Percentiles rank a stretch among this genome's conserved stretches.
Evolutionary conservation across 1,284 basidiomycete species (phyloP).

Genomic region (Mrakiaceae sp.): DNA sequence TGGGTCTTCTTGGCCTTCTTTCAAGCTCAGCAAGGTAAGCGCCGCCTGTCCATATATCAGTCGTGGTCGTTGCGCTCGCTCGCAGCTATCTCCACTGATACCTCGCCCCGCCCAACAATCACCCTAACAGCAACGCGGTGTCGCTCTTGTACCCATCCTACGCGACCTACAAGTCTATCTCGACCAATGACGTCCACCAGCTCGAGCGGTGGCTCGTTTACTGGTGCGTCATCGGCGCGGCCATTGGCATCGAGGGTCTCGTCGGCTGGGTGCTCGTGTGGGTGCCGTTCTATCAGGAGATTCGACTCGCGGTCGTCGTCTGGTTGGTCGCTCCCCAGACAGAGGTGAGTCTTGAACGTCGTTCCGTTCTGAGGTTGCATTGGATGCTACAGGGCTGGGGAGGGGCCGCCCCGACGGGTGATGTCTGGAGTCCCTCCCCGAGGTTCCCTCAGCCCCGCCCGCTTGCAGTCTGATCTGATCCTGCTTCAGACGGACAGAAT

Average conservation of each 20-base stretch:
- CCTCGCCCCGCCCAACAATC: too few species aligned
- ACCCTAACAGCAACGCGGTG: conserved; percentile 3
- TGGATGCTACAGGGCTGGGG: too few species aligned
- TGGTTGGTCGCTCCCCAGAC: conserved; percentile 17
- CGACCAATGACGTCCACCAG: not conserved
- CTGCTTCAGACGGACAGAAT: too few species aligned
- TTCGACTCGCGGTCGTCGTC: conserved; percentile 8
- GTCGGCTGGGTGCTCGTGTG: conserved; percentile 9
- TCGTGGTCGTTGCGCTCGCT: not conserved
- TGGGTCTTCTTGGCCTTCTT: conserved; percentile 18
- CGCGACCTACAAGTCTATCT: conserved; percentile 14
- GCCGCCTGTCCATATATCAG: not conserved
- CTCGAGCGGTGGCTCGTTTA: conserved; percentile 16
- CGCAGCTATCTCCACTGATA: not conserved
- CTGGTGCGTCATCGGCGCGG: conserved; percentile 13
- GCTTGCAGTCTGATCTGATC: too few species aligned
- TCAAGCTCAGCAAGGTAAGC: not conserved
- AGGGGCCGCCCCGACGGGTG: too few species aligned
- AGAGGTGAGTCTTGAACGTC: conserved; percentile 5
- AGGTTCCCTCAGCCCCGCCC: too few species aligned
- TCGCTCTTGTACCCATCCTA: conserved; percentile 14
- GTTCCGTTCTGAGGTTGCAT: too few species aligned
- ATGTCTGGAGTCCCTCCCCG: too few species aligned
- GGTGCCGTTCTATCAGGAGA: conserved; percentile 16
- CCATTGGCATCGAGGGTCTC: conserved; percentile 7